Conservation (phyloP, 1,139 yeast genomes). For the Yamadazyma aaseri region DNA sequence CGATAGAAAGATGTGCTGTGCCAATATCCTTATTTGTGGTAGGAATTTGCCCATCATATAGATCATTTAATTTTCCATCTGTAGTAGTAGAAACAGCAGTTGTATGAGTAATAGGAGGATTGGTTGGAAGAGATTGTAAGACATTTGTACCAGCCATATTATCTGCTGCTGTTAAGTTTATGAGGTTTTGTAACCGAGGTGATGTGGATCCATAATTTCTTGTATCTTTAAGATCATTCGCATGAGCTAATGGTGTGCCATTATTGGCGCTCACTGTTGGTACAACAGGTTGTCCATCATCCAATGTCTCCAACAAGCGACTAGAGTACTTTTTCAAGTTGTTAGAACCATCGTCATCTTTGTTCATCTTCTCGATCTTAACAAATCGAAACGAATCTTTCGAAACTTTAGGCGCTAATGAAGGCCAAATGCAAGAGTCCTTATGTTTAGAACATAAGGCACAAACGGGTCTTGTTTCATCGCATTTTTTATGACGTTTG, state of each 20-base stretch:
- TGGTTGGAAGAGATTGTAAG: too few species aligned
- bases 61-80: not conserved
- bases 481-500: conserved; percentile 44
- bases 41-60: too few species aligned
- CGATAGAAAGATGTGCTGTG: too few species aligned
- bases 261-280: too few species aligned
- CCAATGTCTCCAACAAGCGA: conserved; percentile 14
- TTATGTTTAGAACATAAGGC: conserved; percentile 31
- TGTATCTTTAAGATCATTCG: too few species aligned
- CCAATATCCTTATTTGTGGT: not conserved
- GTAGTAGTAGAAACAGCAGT: not conserved
- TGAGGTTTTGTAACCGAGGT: conserved; percentile 5
- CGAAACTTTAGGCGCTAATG: conserved; percentile 9
- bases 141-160: not conserved
- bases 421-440: conserved; percentile 39
- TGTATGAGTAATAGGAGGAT: not conserved
- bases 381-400: conserved; percentile 13
- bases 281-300: conserved; percentile 1
- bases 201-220: conserved; percentile 2
- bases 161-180: conserved; percentile 2
- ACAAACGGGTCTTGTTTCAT: conserved; percentile 40
- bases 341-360: conserved; percentile 10
- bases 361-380: conserved; percentile 5
- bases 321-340: conserved; percentile 16
- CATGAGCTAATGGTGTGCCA: too few species aligned